A percentile compares a stretch with the other conserved stretches of the same genome.
These are phyloP conservation scores for Aleurites moluccanus DNA, from an alignment of 441 rosid species.

Conservation along the genomic window DNA sequence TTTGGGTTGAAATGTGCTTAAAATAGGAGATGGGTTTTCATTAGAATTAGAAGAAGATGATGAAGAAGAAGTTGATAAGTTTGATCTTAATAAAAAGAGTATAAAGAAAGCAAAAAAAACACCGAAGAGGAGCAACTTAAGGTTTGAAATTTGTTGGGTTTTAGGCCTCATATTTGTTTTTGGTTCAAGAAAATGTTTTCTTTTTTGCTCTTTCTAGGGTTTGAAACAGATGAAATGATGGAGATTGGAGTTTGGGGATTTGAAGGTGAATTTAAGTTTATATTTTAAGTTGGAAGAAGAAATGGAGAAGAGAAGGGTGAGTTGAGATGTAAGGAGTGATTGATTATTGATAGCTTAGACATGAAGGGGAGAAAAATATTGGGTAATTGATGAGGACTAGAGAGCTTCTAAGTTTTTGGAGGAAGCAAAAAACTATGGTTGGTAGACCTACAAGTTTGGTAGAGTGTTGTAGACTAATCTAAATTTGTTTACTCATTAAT, in stretches of 20 bases:
- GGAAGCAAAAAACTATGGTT: slow-evolving; percentile 50
- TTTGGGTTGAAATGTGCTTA: slow-evolving; percentile 16
- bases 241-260: slow-evolving; percentile 5
- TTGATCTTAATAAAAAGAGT: slow-evolving; percentile 57
- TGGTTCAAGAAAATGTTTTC: slow-evolving; percentile 5
- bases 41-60: slow-evolving; percentile 12
- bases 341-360: slow-evolving; percentile 50
- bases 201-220: slow-evolving; percentile 16
- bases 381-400: slow-evolving; percentile 54
- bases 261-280: slow-evolving; percentile 13
- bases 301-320: neutral
- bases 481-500: neutral
- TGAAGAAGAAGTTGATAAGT: slow-evolving; percentile 48
- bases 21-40: slow-evolving; percentile 26
- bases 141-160: slow-evolving; percentile 43
- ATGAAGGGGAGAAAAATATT: slow-evolving; percentile 46
- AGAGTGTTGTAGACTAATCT: slow-evolving; percentile 7
- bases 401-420: slow-evolving; percentile 47
- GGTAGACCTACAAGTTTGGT: slow-evolving; percentile 46
- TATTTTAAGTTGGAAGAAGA: slow-evolving; percentile 13
- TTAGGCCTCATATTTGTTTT: slow-evolving; percentile 58
- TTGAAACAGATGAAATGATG: slow-evolving; percentile 3
- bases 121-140: slow-evolving; percentile 60
- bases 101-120: slow-evolving; percentile 57
- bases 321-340: slow-evolving; percentile 9